A percentile compares a stretch with the other conserved stretches of the same genome.
phyloP scores from a whole-genome alignment of 768 basidiomycete species.

The Panaeolus papilionaceus region DNA sequence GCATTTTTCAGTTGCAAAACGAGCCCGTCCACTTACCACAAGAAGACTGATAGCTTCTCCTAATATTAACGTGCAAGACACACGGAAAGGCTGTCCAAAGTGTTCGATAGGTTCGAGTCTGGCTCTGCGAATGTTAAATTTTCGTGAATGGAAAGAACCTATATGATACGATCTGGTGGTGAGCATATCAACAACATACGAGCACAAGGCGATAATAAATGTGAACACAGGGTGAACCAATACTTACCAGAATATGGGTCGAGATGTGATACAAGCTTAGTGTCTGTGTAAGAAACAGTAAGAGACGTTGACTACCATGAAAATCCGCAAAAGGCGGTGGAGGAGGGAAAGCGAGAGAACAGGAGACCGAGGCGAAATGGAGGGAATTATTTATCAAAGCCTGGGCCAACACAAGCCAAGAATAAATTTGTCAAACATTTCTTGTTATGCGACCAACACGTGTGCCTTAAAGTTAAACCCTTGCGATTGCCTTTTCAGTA shows the following conservation, averaged over 20 bases:
- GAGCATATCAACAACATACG: neutral
- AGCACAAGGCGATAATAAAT: neutral
- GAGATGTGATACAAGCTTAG: neutral
- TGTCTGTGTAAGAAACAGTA: neutral
- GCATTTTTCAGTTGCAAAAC: neutral
- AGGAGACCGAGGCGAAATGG: constrained; percentile 19
- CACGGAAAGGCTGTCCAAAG: neutral
- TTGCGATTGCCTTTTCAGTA: constrained; percentile 6
- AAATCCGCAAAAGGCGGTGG: constrained; percentile 8
- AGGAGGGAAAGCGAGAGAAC: constrained; percentile 14
- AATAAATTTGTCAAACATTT: constrained; percentile 15
- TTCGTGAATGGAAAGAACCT: constrained; percentile 4
- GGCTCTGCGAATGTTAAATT: neutral
- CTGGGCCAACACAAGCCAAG: constrained; percentile 11
- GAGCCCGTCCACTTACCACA: neutral
- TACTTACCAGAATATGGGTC: neutral
- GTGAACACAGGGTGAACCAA: neutral
- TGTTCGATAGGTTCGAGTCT: constrained; percentile 10
- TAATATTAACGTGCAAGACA: neutral
- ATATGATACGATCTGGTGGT: neutral
- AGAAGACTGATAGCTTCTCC: neutral
- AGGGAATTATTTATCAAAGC: constrained; percentile 15
- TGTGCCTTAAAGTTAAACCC: constrained; percentile 15
- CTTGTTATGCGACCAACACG: constrained; percentile 11
- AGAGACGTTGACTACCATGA: constrained; percentile 2